A percentile compares a stretch with the other conserved stretches of the same genome.
These are phyloP conservation scores for Botrytis elliptica DNA, from an alignment of 2,329 filamentous ascomycete species.

Conservation along the genomic window DNA sequence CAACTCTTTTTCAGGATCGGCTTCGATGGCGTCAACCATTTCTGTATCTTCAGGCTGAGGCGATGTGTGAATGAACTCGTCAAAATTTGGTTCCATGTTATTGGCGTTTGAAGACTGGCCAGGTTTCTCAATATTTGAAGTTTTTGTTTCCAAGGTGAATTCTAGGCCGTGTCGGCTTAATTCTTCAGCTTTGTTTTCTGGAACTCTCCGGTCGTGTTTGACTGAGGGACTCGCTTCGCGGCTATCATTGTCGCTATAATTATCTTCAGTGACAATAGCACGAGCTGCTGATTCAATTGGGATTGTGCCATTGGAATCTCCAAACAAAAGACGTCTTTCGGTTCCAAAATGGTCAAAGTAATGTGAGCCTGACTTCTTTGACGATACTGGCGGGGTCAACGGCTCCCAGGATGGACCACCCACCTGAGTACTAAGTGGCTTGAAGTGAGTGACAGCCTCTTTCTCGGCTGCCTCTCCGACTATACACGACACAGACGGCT, in stretches of 20 bases:
- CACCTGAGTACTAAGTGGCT: background rate
- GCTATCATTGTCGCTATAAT: slow-evolving; percentile 10
- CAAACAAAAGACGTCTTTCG: background rate
- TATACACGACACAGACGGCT: background rate
- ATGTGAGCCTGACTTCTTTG: background rate
- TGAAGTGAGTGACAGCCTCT: background rate
- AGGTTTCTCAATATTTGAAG: background rate
- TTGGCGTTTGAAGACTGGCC: background rate
- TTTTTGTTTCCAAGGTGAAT: background rate
- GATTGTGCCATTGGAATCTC: background rate
- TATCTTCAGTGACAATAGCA: background rate
- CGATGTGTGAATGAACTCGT: background rate
- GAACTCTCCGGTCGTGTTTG: background rate
- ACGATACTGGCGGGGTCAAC: slow-evolving; percentile 5
- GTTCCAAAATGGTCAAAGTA: background rate
- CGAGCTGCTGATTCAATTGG: slow-evolving; percentile 3
- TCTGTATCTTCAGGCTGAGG: background rate
- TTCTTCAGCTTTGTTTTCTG: background rate
- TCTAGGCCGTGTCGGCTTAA: background rate
- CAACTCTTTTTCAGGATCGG: background rate
- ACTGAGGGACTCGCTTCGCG: slow-evolving; percentile 2
- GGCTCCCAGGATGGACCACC: slow-evolving; percentile 2
- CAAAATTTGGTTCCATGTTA: background rate
- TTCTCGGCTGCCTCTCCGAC: background rate
- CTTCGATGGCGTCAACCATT: background rate